phyloP scores from a whole-genome alignment of 208 protist genomes.

The Crithidia sp. region DNA sequence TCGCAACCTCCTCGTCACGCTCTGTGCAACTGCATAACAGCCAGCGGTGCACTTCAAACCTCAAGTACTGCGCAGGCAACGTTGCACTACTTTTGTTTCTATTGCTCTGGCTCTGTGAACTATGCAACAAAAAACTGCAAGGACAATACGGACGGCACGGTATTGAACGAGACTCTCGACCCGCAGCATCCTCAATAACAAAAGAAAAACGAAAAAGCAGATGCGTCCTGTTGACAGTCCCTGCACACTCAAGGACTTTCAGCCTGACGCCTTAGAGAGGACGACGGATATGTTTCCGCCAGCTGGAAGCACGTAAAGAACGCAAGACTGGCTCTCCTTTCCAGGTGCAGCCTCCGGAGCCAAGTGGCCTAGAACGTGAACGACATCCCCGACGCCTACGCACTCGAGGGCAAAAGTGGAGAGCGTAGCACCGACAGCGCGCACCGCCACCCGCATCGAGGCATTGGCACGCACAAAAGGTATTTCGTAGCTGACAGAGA shows the following conservation, averaged over 20 bases:
- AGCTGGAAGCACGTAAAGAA: slow-evolving; percentile 68
- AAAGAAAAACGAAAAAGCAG: neutral
- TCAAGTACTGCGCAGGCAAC: too few relatives aligned
- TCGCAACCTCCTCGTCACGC: too few relatives aligned
- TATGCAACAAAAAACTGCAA: too few relatives aligned
- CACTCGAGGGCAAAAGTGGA: slow-evolving; percentile 51
- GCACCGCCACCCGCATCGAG: slow-evolving; percentile 47
- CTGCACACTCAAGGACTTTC: neutral
- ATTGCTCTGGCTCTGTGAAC: too few relatives aligned
- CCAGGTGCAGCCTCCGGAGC: slow-evolving; percentile 26
- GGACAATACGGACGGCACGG: too few relatives aligned
- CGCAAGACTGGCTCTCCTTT: slow-evolving; percentile 15
- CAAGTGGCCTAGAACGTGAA: slow-evolving; percentile 87
- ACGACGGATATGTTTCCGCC: slow-evolving; percentile 87
- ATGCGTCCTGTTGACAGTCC: neutral
- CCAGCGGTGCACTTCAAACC: too few relatives aligned
- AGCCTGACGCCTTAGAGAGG: neutral
- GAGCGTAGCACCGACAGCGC: slow-evolving; percentile 67
- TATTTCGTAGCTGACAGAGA: slow-evolving; percentile 66
- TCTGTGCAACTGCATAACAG: too few relatives aligned
- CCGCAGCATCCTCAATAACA: neutral
- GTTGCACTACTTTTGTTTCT: too few relatives aligned
- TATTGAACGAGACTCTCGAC: too few relatives aligned
- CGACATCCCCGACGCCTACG: slow-evolving; percentile 68
- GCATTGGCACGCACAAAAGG: slow-evolving; percentile 45